Base-by-base conservation (phyloP, 2,329 filamentous ascomycete species). In the Fusarium sp. region DNA sequence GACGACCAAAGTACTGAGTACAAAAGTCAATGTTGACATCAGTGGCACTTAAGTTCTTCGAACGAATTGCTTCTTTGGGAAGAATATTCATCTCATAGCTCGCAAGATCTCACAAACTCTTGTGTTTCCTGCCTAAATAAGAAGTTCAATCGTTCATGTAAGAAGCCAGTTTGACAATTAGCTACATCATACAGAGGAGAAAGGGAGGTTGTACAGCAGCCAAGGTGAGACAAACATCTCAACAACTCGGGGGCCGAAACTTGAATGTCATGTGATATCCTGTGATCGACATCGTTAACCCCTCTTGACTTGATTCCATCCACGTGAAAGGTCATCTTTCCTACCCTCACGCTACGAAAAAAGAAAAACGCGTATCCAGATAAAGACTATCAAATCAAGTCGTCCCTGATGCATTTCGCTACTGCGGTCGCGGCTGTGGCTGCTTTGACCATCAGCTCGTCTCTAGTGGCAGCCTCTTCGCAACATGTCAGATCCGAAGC, bases 381-480 rank as follows among this genome's bases (percentile, higher is more conserved):
- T 46, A 55, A 53, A 55, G 51, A 49, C 44, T n/a, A n/a, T 44
- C 20, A 16, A 22, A 29, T 53, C 27, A 29, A 35, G 11, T 33
- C 46, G 22, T 24, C 42, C n/a, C 24, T 11, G 7, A 73, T 73
- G 71, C 59, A 67, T 53, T 35, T 73, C n/a, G 16, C 42, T 24
- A 24, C 71, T 46, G 67, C 64, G 49, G 64, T 51, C 29, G 16
- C 46, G 17, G 16, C 24, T 56, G 46, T 53, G 46, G 46, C 24
- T 11, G 33, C 35, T 6, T 46, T 29, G 24, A 17, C 20, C 6
- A 64, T 74, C 58, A 62, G 46, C 27, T 56, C 55, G 59, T 63
- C 51, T 44, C 53, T 64, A 49, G 53, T 49, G 17, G 64, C n/a
- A 12, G 61, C 59, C 35, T 27, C 29, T 17, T 46, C 36, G 20